Base-by-base conservation (phyloP, 2,329 filamentous ascomycete genomes). In the Fusarium vanettenii region DNA sequence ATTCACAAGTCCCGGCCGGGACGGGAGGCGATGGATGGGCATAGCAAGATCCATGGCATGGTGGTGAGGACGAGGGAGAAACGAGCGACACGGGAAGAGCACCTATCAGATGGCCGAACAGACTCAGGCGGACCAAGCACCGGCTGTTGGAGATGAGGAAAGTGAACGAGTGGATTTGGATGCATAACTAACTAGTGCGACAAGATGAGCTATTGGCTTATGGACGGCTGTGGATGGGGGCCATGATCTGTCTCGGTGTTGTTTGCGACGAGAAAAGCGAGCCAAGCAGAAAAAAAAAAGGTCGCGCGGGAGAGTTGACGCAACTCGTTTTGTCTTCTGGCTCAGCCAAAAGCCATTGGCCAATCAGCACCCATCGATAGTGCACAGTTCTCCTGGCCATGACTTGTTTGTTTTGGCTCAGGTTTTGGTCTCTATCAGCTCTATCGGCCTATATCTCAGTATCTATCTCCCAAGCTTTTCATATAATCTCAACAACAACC, bases 351-450 rank as follows among this genome's bases (percentile, higher is more conserved):
- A 69, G 67, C 76, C 76, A 81, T 82, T 81, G 80, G 33, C 80
- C 80, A 82, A 81, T 81, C 79, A 81, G 60, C 71, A 62, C 43
- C 57, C 67, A 59, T 72, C 73, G 80, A 82, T 82, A 82, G 72
- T 67, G 73, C 61, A 37, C 60, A 63, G 69, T 39, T 64, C 68
- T 67, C 64, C 71, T 66, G 65, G 64, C 71, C 62, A 73, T 73
- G 74, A 69, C 72, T 75, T 76, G 66, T 70, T 75, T 72, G 62
- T 75, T 69, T 67, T 77, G 73, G 69, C 71, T 77, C 62, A 55
- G 63, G 60, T 67, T 67, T 70, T 43, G 66, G 70, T 52, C 25
- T 50, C 45, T 50, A 50, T 50, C 45, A 27, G 45, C 45, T 45
- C 43, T 45, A 45, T 45, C 43, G 43, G 60, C 61, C 66, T 74